Evolutionary conservation across 2,329 filamentous ascomycete genomes (phyloP), one percentile per base, ranked within the genome.

Genomic region (Clathrospora elynae): DNA sequence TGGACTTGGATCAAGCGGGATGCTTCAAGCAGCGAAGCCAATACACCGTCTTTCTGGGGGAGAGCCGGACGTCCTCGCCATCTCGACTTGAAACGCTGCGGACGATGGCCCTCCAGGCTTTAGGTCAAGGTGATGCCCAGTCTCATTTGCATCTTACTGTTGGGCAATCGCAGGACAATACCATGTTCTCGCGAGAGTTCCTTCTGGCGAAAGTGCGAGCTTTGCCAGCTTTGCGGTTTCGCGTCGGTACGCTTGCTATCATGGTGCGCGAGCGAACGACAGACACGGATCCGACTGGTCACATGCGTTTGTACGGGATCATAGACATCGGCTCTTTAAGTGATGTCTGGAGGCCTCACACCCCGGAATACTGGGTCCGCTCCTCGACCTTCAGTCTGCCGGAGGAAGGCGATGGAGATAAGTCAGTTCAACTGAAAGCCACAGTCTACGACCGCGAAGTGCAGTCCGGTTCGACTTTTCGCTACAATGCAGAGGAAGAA

Each of bases 281-380:
- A 25, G 57, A 62, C 5, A 49, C 64, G 5, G 32, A 37, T 18
- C 28, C 49, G 5, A 60, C 67, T 1, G 74, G 71, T 16, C 67
- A 72, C 28, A 86, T 87, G 84, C 76, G 70, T 26, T 55, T 80
- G 14, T 84, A 81, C 80, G 78, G 77, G 2, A 72, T 67, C 2
- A 70, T 85, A 13, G 61, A 75, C 25, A 19, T 67, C n/a, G 35
- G 33, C 1, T 7, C 23, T 5, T 20, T 50, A 14, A 11, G 12
- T 5, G n/a, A 31, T 6, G n/a, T 16, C 11, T 43, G 31, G 36
- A 38, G 10, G 17, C 28, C 40, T 12, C 20, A 35, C 3, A 33
- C 19, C 11, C 19, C 49, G 11, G 48, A 60, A 17, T 47, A 55
- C 22, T 61, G 58, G 59, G 37, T 57, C 5, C 30, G 34, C 0